Percentiles rank a stretch among this genome's conserved stretches.
These are phyloP conservation scores for Nectriaceae sp. DNA, from an alignment of 2,329 filamentous ascomycete genomes.

Conservation along the genomic window DNA sequence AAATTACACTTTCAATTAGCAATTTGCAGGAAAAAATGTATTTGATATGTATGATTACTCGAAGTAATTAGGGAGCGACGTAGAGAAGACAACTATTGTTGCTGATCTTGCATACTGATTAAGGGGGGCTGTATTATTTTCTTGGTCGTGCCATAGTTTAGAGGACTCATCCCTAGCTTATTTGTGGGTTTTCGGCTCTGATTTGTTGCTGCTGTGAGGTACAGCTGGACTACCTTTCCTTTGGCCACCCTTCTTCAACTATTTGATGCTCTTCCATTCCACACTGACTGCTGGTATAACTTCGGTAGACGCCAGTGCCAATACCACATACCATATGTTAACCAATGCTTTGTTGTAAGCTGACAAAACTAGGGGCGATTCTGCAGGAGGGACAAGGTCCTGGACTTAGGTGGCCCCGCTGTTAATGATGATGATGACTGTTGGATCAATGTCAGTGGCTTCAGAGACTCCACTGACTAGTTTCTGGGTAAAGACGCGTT, in stretches of 20 bases:
- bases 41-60: too few species aligned
- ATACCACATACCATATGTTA: constrained; percentile 1
- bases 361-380: background rate
- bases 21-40: too few species aligned
- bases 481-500: constrained; percentile 7
- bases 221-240: too few species aligned
- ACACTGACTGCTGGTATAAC: constrained; percentile 4
- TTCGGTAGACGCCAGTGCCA: constrained; percentile 2
- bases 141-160: too few species aligned
- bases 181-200: too few species aligned
- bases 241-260: background rate
- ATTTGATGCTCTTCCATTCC: constrained; percentile 21
- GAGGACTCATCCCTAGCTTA: too few species aligned
- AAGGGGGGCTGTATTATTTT: too few species aligned
- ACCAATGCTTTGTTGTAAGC: constrained; percentile 1
- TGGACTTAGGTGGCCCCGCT: constrained; percentile 6
- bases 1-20: too few species aligned
- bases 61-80: too few species aligned
- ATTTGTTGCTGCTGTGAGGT: too few species aligned
- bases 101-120: too few species aligned
- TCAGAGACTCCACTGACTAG: constrained; percentile 2
- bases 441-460: constrained; percentile 3
- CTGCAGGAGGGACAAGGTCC: background rate
- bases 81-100: too few species aligned
- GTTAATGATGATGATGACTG: constrained; percentile 7